A percentile compares a stretch with the other conserved stretches of the same genome.
phyloP scores from a whole-genome alignment of 768 basidiomycete species.

The Mycena latifolia region DNA sequence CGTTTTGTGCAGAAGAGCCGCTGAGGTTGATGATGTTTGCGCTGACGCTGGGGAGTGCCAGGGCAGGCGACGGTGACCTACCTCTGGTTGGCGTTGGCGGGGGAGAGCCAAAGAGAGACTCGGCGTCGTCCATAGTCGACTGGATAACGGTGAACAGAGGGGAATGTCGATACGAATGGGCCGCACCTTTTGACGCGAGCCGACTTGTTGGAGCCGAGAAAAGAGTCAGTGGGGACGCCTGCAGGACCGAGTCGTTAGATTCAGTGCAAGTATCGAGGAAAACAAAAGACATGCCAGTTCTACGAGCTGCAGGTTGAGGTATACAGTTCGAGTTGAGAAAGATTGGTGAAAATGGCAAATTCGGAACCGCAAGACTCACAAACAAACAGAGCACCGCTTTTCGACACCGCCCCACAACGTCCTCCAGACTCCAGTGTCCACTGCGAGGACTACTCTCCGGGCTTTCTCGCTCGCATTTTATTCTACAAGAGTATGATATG shows the following conservation, averaged over 20 bases:
- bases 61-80: slow-evolving; percentile 77
- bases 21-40: slow-evolving; percentile 27
- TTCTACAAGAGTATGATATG: too few relatives aligned
- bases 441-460: too few relatives aligned
- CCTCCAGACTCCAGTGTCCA: too few relatives aligned
- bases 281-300: slow-evolving; percentile 22
- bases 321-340: neutral
- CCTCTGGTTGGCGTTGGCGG: slow-evolving; percentile 76
- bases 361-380: neutral
- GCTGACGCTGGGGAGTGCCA: slow-evolving; percentile 66
- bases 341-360: neutral
- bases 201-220: slow-evolving; percentile 21
- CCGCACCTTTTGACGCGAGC: slow-evolving; percentile 21
- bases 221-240: slow-evolving; percentile 21
- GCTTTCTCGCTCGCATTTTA: too few relatives aligned
- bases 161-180: slow-evolving; percentile 1
- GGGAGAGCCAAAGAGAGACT: slow-evolving; percentile 88
- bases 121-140: slow-evolving; percentile 59
- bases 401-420: too few relatives aligned
- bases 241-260: neutral
- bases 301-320: neutral
- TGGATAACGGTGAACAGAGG: slow-evolving; percentile 18
- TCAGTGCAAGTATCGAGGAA: neutral
- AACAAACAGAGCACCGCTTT: neutral
- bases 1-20: slow-evolving; percentile 75